Percentiles rank a stretch among this genome's conserved stretches.
These are phyloP conservation scores for Rhexocercosporidium sp. DNA, from an alignment of 2,329 filamentous ascomycete species.

Conservation along the genomic window DNA sequence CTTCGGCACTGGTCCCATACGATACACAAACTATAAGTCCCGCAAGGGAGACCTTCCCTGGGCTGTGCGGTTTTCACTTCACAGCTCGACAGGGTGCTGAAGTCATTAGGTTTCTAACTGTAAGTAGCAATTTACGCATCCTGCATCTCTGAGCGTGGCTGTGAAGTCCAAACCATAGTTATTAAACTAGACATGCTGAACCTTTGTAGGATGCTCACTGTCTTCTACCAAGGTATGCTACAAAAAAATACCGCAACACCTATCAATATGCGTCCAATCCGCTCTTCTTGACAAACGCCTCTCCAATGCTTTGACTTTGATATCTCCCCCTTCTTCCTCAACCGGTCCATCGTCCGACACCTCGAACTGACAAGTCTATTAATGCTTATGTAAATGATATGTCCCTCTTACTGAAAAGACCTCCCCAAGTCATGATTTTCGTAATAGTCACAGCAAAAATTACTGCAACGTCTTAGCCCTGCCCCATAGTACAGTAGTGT, in stretches of 20 bases:
- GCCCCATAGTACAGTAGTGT: neutral
- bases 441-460: constrained; percentile 4
- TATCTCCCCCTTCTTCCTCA: neutral
- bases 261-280: neutral
- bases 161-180: too few species aligned
- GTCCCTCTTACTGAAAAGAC: neutral
- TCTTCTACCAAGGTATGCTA: neutral
- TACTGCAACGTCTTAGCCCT: neutral
- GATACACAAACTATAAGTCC: neutral
- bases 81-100: constrained; percentile 1
- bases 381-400: constrained; percentile 12
- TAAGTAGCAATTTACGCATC: too few species aligned
- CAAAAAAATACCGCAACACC: neutral
- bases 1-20: neutral
- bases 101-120: neutral
- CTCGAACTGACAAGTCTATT: constrained; percentile 13
- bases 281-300: constrained; percentile 26
- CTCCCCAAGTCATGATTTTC: constrained; percentile 11
- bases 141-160: neutral
- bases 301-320: constrained; percentile 17
- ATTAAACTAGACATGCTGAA: too few species aligned
- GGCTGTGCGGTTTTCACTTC: neutral
- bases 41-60: neutral
- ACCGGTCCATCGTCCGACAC: neutral
- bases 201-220: neutral